Percentiles rank a stretch among this genome's conserved stretches.
Conservation (phyloP, 352 stramenopile species). For the Blastocystis sp. region DNA sequence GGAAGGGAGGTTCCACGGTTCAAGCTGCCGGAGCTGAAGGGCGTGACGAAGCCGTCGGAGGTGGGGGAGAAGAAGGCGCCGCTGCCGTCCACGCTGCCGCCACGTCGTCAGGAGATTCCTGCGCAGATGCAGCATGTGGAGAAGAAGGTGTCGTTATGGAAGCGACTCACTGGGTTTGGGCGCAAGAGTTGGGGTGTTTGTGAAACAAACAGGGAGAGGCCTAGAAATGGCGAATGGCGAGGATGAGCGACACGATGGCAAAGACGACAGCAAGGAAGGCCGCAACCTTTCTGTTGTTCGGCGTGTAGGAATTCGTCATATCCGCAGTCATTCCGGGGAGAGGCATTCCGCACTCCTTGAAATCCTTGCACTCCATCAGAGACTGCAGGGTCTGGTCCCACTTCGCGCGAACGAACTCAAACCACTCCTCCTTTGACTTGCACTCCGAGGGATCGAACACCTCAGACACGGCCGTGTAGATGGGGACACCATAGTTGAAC, state of each 20-base stretch:
- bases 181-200: neutral
- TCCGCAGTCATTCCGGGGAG: slow-evolving; percentile 47
- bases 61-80: no score
- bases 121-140: no score
- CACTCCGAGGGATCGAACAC: neutral
- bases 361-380: slow-evolving; percentile 36
- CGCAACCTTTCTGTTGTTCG: slow-evolving; percentile 10
- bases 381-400: slow-evolving; percentile 40
- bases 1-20: no score
- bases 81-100: no score
- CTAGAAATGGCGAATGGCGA: neutral
- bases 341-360: slow-evolving; percentile 6
- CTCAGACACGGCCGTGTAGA: slow-evolving; percentile 32
- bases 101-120: no score
- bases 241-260: neutral
- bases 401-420: slow-evolving; percentile 3
- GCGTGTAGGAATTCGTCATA: slow-evolving; percentile 25
- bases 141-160: no score
- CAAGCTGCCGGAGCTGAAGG: no score
- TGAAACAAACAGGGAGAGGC: slow-evolving; percentile 9
- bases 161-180: no score
- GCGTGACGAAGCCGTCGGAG: no score
- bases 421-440: slow-evolving; percentile 55
- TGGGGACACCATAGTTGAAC: slow-evolving; percentile 14
- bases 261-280: neutral